Evolutionary conservation across 495 filamentous ascomycete species (phyloP).

Genomic region (Bombardia bombarda): DNA sequence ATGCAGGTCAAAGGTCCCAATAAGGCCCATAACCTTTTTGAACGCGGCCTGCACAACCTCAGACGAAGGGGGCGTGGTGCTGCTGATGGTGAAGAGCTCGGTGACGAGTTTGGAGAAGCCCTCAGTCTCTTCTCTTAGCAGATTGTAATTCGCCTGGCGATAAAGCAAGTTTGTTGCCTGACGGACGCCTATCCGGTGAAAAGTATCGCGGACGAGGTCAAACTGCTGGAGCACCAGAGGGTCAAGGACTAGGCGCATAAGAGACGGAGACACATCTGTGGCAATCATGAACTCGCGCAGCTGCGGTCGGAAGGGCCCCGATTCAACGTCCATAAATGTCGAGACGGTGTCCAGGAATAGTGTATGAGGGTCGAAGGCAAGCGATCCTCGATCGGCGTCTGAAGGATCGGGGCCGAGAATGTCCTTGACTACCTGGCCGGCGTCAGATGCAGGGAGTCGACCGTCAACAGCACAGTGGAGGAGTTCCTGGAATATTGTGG

Average conservation of each 20-base stretch:
- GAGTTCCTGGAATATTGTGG: slow-evolving; percentile 77
- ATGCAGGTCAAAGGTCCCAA: slow-evolving; percentile 49
- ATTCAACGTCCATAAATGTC: slow-evolving; percentile 64
- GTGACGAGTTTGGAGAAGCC: slow-evolving; percentile 68
- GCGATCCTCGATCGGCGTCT: slow-evolving; percentile 30
- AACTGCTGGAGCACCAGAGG: slow-evolving; percentile 62
- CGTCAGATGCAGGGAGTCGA: slow-evolving; percentile 56
- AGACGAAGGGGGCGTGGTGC: slow-evolving; percentile 36
- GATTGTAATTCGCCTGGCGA: slow-evolving; percentile 91
- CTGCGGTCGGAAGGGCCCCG: slow-evolving; percentile 27
- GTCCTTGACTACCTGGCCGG: slow-evolving; percentile 64
- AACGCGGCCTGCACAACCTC: slow-evolving; percentile 43
- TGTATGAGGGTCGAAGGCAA: slow-evolving; percentile 51
- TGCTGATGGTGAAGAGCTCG: slow-evolving; percentile 55
- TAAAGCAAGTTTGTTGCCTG: slow-evolving; percentile 90
- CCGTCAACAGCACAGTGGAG: slow-evolving; percentile 62
- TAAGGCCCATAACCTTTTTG: slow-evolving; percentile 60
- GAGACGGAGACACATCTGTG: slow-evolving; percentile 58
- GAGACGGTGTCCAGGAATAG: slow-evolving; percentile 79
- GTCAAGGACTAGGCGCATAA: slow-evolving; percentile 82
- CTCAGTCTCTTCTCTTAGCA: slow-evolving; percentile 91
- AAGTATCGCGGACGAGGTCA: slow-evolving; percentile 74
- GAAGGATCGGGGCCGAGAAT: slow-evolving; percentile 54
- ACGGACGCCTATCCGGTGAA: slow-evolving; percentile 72
- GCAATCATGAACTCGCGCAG: slow-evolving; percentile 55